Conservation (phyloP, 1,139 yeast species). For the Scheffersomyces cryptocercus region DNA sequence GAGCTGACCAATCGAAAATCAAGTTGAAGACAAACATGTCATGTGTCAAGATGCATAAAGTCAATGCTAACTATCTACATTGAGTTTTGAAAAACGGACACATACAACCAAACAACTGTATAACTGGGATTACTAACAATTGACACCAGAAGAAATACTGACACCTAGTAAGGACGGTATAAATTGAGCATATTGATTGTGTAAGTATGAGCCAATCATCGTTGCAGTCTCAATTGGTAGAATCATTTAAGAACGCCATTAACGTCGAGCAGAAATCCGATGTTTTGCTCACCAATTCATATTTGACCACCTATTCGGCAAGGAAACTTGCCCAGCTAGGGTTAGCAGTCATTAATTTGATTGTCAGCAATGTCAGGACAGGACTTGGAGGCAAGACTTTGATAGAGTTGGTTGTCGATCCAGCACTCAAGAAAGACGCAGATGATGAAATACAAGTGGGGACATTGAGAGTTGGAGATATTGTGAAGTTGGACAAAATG, state of each 20-base stretch:
- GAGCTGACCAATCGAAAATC: conserved; percentile 13
- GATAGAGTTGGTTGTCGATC: conserved; percentile 65
- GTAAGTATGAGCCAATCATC: neutral
- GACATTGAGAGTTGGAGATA: conserved; percentile 75
- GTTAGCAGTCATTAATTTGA: conserved; percentile 69
- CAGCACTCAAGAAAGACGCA: conserved; percentile 43
- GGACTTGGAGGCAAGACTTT: conserved; percentile 81
- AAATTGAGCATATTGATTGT: no score
- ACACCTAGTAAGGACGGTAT: neutral
- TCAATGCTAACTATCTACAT: conserved; percentile 10
- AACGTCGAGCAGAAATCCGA: conserved; percentile 62
- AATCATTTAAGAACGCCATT: conserved; percentile 52
- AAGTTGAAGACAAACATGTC: conserved; percentile 15
- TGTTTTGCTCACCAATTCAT: conserved; percentile 49
- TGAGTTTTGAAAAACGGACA: conserved; percentile 33
- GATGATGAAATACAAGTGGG: conserved; percentile 49
- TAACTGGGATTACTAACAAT: neutral
- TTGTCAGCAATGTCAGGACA: conserved; percentile 60
- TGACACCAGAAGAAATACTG: conserved; percentile 3
- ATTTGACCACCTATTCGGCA: conserved; percentile 56
- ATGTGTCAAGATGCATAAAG: conserved; percentile 25
- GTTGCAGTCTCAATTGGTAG: conserved; percentile 26
- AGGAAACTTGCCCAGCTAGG: conserved; percentile 70
- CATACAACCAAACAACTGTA: conserved; percentile 17
- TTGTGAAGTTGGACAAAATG: conserved; percentile 55